Conservation (phyloP, 441 rosid species). For the Adansonia madagascariensis region DNA sequence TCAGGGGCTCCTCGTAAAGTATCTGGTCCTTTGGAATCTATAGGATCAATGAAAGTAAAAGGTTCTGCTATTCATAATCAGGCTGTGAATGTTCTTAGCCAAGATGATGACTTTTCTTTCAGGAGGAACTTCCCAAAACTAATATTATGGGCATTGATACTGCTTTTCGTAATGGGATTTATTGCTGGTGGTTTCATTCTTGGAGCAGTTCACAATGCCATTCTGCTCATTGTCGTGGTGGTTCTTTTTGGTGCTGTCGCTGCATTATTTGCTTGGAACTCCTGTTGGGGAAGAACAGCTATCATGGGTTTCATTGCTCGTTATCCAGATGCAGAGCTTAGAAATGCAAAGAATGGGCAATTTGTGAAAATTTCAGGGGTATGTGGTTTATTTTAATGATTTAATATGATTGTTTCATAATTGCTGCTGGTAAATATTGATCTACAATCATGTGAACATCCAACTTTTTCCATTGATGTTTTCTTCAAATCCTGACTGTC, state of each 20-base stretch:
- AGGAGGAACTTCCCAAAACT: slow-evolving; percentile 74
- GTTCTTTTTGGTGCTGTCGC: slow-evolving; percentile 68
- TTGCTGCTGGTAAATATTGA: neutral
- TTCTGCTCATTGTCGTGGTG: slow-evolving; percentile 75
- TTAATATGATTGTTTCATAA: neutral
- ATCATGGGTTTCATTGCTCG: slow-evolving; percentile 70
- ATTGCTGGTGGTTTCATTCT: slow-evolving; percentile 87
- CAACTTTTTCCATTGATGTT: neutral
- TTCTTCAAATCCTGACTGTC: neutral
- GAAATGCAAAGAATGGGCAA: slow-evolving; percentile 98
- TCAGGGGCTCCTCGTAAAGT: slow-evolving; percentile 89
- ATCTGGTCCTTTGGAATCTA: slow-evolving; percentile 88
- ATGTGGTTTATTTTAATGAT: slow-evolving; percentile 30
- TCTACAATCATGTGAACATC: neutral
- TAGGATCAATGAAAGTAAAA: slow-evolving; percentile 70
- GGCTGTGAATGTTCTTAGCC: slow-evolving; percentile 67
- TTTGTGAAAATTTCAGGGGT: slow-evolving; percentile 99
- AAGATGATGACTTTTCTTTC: slow-evolving; percentile 74
- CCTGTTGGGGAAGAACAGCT: slow-evolving; percentile 79
- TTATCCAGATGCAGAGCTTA: slow-evolving; percentile 89
- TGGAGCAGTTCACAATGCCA: slow-evolving; percentile 86
- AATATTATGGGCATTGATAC: slow-evolving; percentile 74
- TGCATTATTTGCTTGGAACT: slow-evolving; percentile 82
- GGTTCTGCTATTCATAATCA: slow-evolving; percentile 76
- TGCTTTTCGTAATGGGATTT: slow-evolving; percentile 83